Evolutionary conservation across 2,329 filamentous ascomycete species (phyloP), one percentile per base, ranked within the genome.

Genomic region (Lachnellula occidentalis): DNA sequence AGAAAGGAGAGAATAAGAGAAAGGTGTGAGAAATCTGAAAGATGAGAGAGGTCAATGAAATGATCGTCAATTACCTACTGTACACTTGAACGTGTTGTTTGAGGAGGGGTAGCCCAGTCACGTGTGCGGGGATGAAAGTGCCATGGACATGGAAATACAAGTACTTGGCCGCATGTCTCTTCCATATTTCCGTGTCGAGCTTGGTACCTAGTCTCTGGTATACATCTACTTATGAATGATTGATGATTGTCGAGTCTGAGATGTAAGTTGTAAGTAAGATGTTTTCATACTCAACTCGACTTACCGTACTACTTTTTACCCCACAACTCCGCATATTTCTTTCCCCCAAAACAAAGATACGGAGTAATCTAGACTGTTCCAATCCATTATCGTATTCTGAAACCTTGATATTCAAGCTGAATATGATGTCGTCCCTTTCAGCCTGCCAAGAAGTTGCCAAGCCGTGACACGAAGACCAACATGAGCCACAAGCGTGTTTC

Each of bases 61-160:
- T 46, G 21, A 6, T 15, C 12, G 5, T 27, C 14, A 24, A 34
- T 43, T 17, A 8, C n/a, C n/a, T n/a, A n/a, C n/a, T n/a, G n/a
- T n/a, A n/a, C 21, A 21, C 17, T 46, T 12, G 22, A 7, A 4
- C 14, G 17, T 21, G 48, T 41, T 21, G 31, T 49, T 8, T 22
- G 48, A 50, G 47, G 43, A 46, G 47, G 47, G 47, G 47, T 49
- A 49, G n/a, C 15, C 8, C 9, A 31, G 27, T 50, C 48, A 50
- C 48, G 48, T 50, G 48, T 50, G 48, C 34, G 48, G 48, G 48
- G 31, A n/a, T 19, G 17, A 12, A 7, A 22, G 21, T 24, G n/a
- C 4, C 41, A 43, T 22, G n/a, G n/a, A 8, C 27, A 31, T 31
- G 4, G 24, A 27, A 31, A 31, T 31, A 31, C 27, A 31, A 31